Percentiles rank a stretch among this genome's conserved stretches.
Conservation (phyloP, 2,329 filamentous ascomycete genomes). For the Colletotrichum sp. region DNA sequence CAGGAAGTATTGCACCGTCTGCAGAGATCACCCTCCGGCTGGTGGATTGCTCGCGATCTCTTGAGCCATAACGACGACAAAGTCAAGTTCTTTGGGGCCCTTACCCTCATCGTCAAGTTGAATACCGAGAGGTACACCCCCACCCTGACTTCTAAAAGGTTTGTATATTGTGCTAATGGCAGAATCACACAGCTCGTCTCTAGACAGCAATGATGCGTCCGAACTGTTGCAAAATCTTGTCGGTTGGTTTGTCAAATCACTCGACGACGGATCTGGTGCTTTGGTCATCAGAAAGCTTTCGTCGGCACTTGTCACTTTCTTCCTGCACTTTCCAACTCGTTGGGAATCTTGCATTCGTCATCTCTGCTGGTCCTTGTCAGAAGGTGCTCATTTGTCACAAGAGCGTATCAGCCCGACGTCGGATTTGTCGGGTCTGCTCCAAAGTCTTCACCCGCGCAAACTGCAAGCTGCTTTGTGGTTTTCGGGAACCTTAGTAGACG, state of each 20-base stretch:
- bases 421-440: constrained; percentile 51
- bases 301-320: constrained; percentile 78
- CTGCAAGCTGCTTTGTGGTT: constrained; percentile 70
- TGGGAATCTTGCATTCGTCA: constrained; percentile 73
- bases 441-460: constrained; percentile 50
- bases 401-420: constrained; percentile 31
- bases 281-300: constrained; percentile 77
- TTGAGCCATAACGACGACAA: constrained; percentile 73
- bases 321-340: constrained; percentile 70
- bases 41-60: constrained; percentile 82
- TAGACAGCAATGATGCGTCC: constrained; percentile 62
- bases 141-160: not conserved
- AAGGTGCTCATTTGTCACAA: constrained; percentile 25
- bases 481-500: constrained; percentile 65
- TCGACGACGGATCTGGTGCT: constrained; percentile 55
- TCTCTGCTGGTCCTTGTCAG: constrained; percentile 50
- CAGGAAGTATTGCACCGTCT: constrained; percentile 80
- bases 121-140: constrained; percentile 78
- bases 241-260: constrained; percentile 64
- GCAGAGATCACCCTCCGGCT: constrained; percentile 81
- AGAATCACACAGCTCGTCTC: constrained; percentile 41
- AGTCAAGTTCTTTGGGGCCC: constrained; percentile 88
- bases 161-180: not conserved
- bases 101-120: constrained; percentile 93
- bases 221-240: constrained; percentile 66